A percentile compares a stretch with the other conserved stretches of the same genome.
Conservation (phyloP, 805 yeast species). For the Saccharomycopsis fibuligera region DNA sequence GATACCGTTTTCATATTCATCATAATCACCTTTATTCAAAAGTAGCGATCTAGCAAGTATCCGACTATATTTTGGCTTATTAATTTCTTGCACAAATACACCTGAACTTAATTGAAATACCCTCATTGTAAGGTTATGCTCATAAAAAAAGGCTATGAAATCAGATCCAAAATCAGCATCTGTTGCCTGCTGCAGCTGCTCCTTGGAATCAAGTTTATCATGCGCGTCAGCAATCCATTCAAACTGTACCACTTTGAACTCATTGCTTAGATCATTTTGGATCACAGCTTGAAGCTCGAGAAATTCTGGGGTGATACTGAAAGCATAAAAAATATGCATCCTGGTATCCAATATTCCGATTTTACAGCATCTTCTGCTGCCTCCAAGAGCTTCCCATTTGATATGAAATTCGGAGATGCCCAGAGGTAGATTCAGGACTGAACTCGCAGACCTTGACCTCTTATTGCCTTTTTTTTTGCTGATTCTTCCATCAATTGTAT, state of each 20-base stretch:
- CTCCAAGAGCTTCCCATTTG: background rate
- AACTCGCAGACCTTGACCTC: no score
- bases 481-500: no score
- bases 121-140: background rate
- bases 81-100: slow-evolving; percentile 1
- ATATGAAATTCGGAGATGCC: background rate
- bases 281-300: background rate
- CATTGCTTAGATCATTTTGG: background rate
- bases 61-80: slow-evolving; percentile 3
- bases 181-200: no score
- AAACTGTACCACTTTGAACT: background rate
- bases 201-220: background rate
- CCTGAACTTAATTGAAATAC: background rate
- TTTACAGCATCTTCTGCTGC: background rate
- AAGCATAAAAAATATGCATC: background rate
- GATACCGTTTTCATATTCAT: no score
- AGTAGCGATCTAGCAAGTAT: background rate
- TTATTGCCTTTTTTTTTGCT: background rate
- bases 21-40: background rate
- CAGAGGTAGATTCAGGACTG: no score
- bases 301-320: slow-evolving; percentile 1
- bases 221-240: slow-evolving; percentile 5
- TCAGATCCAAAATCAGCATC: background rate
- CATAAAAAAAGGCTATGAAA: slow-evolving; percentile 7
- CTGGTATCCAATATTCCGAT: background rate